A percentile compares a stretch with the other conserved stretches of the same genome.
Conservation (phyloP, 148 eudicot genomes). For the Vaccinium corymbosum region DNA sequence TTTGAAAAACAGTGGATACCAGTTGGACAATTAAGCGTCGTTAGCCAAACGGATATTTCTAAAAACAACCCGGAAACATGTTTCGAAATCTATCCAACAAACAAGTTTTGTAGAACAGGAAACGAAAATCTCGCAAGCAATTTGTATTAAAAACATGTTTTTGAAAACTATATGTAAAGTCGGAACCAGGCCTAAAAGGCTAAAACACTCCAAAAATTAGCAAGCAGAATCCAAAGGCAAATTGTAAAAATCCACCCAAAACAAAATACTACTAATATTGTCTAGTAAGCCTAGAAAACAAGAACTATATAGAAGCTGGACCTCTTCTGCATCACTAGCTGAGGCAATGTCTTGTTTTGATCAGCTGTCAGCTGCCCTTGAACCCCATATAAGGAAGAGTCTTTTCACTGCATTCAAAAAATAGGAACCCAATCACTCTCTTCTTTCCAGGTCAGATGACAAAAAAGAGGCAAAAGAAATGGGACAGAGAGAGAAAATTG, state of each 20-base stretch:
- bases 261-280: not conserved
- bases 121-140: not conserved
- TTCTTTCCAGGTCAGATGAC: slow-evolving; percentile 31
- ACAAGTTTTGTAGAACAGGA: not conserved
- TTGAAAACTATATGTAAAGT: not conserved
- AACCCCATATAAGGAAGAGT: slow-evolving; percentile 22
- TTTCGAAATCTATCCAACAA: not conserved
- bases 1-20: not conserved
- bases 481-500: slow-evolving; percentile 22
- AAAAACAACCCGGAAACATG: not conserved
- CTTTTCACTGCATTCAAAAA: slow-evolving; percentile 22
- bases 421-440: slow-evolving; percentile 11
- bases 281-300: slow-evolving; percentile 8
- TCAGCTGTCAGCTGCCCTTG: slow-evolving; percentile 25
- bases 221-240: not conserved
- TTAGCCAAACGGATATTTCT: not conserved
- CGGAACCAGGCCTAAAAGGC: not conserved
- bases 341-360: slow-evolving; percentile 20
- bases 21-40: not conserved
- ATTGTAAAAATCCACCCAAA: not conserved
- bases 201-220: not conserved
- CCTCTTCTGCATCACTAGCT: slow-evolving; percentile 6
- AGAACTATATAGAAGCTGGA: slow-evolving; percentile 15
- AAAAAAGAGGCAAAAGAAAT: slow-evolving; percentile 20
- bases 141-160: not conserved